Evolutionary conservation across 2,329 filamentous ascomycete species (phyloP), one percentile per base, ranked within the genome.

Genomic region (Neopestalotiopsis rosae): DNA sequence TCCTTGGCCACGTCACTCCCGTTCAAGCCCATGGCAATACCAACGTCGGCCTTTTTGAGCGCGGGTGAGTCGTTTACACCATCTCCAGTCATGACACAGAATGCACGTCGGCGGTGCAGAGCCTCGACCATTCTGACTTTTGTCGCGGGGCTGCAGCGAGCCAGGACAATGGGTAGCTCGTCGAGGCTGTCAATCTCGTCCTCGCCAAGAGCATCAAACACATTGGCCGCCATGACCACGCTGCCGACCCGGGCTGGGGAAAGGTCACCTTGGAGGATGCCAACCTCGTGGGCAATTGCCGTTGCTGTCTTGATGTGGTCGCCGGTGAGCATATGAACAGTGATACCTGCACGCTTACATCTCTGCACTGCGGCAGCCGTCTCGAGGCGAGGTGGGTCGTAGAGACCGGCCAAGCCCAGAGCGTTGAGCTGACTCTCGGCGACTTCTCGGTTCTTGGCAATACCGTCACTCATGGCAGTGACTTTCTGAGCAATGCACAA

Each of bases 111-210:
- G 40, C 91, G 86, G 73, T 92, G 90, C 69, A 93, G 85, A n/a
- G 91, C 90, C 75, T 92, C 89, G 68, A 93, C 91, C 87, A 93
- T 91, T 71, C 91, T 86, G n/a, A 92, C 90, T 79, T 93, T 93
- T 45, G 91, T 93, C 67, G 89, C 82, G 1, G 91, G 91, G 59
- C 89, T 90, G 77, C 91, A 93, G 52, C 91, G 85, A 69, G 91
- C 91, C 61, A 93, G 85, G 3, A 93, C 91, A 7, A 92, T 81
- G 0, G 91, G 91, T 1, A 93, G 81, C 4, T 84, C 80, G 0
- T 88, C 85, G 28, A 93, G 79, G 3, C 79, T 80, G 73, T 93
- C 91, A 59, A 93, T 86, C 74, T 93, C 83, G 1, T 84, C 84
- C 61, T 92, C 87, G 4, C 82, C 86, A 30, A 93, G 82, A 49